Base-by-base conservation (phyloP, 2,329 filamentous ascomycete species). In the Gaeumannomyces sp. region DNA sequence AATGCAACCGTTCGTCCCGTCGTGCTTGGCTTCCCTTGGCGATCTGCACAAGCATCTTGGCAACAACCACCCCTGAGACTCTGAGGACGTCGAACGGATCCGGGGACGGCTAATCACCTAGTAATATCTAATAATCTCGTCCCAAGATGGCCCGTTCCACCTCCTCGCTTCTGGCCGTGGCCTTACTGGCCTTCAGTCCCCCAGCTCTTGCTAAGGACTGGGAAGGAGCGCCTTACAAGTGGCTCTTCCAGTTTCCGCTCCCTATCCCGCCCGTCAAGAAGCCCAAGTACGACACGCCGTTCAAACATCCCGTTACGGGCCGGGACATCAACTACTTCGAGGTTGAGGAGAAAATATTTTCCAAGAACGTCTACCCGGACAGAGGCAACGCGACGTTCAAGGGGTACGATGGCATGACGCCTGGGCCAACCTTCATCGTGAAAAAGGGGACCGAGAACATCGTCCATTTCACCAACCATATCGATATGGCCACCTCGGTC, bases 351-450 rank as follows among this genome's bases (percentile, higher is more conserved):
- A 66, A 69, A 59, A 70, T 72, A 67, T 69, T 71, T 62, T 64
- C 63, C n/a, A 63, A 67, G 6, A 64, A 69, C 38, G 69, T 73
- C 7, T 72, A 73, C 33, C 71, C 71, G 8, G 66, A 63, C 62
- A 63, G 68, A 50, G 59, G 59, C 8, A 61, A 61, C 22, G 66
- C 70, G 31, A 71, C 65, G 16, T 65, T 73, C 3, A 67, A 69
- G 53, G 81, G 81, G 1, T 84, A 83, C 65, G 78, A 84, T 75
- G 82, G 81, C 29, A 75, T 77, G 13, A 74, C 75, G 8, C 81
- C 82, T 4, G 82, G 82, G 0, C 81, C 81, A 2, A 82, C 78
- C 0, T 81, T 83, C 66, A 69, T 74, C 25, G 77, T 81, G 68
- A 74, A 76, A 29, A 72, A 74, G 65, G 81, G 80, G 0, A 73